Base-by-base conservation (phyloP, 192 early-diverging fungal species). In the Helicostylum pulchrum region DNA sequence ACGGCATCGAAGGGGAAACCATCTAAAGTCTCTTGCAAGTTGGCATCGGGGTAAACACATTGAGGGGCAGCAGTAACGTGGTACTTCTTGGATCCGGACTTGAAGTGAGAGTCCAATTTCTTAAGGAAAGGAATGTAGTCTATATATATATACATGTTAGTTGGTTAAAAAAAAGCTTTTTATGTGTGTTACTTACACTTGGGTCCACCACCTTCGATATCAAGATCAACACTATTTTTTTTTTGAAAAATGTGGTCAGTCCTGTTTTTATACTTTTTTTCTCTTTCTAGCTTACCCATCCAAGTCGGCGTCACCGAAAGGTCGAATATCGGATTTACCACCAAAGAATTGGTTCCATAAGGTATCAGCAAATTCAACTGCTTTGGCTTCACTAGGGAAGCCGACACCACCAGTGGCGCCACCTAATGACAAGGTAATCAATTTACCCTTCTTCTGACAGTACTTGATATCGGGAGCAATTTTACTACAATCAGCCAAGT, bases 401-500 rank as follows among this genome's bases (percentile, higher is more conserved):
- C 83, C 81, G 36, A 81, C 80, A n/a, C 72, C 54, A 31, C 89
- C 88, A 5, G 78, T 76, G 4, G 83, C 85, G 4, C 89, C 89
- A 44, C 88, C 89, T 53, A 91, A 71, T 45, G 85, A 85, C 1
- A 88, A 75, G 15, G 85, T 71, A 2, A 91, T 67, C 5, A 70
- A 68, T 45, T 87, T 88, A 3, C 88, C 90, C 23, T 78, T 68
- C 9, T 65, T 61, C 64, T 91, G 90, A 74, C 90, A 91, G 32
- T 74, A 62, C 51, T 82, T 75, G 71, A 91, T 88, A 54, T 87
- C 88, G 8, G 65, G 48, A 12, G 76, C 83, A 12, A 91, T 59
- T 23, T 72, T 60, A 5, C 78, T 77, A 62, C 87, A 88, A 59
- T 85, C 73, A 39, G 81, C 78, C 51, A 90, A 61, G 7, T 64